Percentiles rank a stretch among this genome's conserved stretches.
These are phyloP conservation scores for Colletotrichum sp. DNA, from an alignment of 2,329 filamentous ascomycete genomes.

Conservation along the genomic window DNA sequence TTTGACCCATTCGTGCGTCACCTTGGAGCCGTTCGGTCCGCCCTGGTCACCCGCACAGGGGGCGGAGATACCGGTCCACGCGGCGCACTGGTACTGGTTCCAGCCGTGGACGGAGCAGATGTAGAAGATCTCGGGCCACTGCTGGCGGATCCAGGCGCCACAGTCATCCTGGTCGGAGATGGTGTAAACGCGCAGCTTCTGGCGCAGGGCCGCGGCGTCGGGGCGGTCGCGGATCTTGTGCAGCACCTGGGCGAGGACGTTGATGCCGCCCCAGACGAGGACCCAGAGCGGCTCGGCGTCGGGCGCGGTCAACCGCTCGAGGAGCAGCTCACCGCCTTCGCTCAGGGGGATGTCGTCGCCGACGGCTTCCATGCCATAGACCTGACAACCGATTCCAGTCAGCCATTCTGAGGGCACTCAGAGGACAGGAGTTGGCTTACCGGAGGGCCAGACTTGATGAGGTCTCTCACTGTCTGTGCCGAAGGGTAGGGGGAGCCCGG, in stretches of 20 bases:
- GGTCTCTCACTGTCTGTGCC: conserved; percentile 34
- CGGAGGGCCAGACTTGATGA: conserved; percentile 42
- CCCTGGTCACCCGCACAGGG: conserved; percentile 48
- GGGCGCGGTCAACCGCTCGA: conserved; percentile 27
- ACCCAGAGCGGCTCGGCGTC: conserved; percentile 52
- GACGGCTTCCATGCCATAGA: conserved; percentile 37
- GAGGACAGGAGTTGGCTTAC: conserved; percentile 21
- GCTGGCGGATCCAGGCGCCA: conserved; percentile 58
- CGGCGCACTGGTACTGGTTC: conserved; percentile 57
- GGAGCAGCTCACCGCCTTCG: conserved; percentile 47
- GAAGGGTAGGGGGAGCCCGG: conserved; percentile 45
- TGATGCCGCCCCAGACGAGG: conserved; percentile 58
- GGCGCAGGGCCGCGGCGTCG: conserved; percentile 39
- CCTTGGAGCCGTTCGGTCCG: conserved; percentile 47
- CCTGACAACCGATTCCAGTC: conserved; percentile 15
- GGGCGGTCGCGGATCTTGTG: conserved; percentile 35
- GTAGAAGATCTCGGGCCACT: conserved; percentile 60
- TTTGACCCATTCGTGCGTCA: conserved; percentile 56
- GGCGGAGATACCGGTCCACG: conserved; percentile 59
- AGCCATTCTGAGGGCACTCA: not conserved
- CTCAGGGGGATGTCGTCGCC: conserved; percentile 33
- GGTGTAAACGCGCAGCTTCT: conserved; percentile 54
- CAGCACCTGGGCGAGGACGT: conserved; percentile 55
- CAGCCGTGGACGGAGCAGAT: conserved; percentile 61
- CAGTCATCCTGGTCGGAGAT: conserved; percentile 66